phyloP scores from a whole-genome alignment of 371 early-diverging fungal genomes.

The Syncephalis plumigaleata region DNA sequence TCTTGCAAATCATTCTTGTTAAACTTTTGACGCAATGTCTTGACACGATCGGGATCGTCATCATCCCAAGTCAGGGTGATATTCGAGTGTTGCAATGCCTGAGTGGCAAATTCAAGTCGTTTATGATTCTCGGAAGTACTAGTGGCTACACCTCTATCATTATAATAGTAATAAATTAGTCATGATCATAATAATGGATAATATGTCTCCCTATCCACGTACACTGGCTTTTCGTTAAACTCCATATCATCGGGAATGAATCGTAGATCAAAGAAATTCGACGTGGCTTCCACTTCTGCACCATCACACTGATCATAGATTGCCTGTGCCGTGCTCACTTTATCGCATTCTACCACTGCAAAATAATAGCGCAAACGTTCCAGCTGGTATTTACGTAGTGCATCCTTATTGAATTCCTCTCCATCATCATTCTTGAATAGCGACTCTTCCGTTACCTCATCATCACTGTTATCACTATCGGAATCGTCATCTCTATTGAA shows the following conservation, averaged over 20 bases:
- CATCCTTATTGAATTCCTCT: slow-evolving; percentile 69
- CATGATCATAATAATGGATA: too few species aligned
- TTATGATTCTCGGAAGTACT: too few species aligned
- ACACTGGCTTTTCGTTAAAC: slow-evolving; percentile 47
- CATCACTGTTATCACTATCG: slow-evolving; percentile 16
- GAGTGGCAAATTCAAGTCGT: too few species aligned
- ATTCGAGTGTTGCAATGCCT: slow-evolving; percentile 83
- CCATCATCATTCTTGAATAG: slow-evolving; percentile 27
- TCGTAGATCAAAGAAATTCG: slow-evolving; percentile 92
- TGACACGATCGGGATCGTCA: slow-evolving; percentile 74
- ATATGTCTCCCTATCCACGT: too few species aligned
- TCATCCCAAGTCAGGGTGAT: slow-evolving; percentile 94
- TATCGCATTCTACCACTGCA: slow-evolving; percentile 86
- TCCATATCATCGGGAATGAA: slow-evolving; percentile 87
- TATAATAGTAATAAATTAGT: too few species aligned
- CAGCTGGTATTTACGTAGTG: slow-evolving; percentile 82
- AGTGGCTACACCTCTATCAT: too few species aligned
- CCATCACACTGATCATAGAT: slow-evolving; percentile 84
- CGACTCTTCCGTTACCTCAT: slow-evolving; percentile 19
- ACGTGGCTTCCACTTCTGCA: slow-evolving; percentile 82
- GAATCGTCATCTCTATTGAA: slow-evolving; percentile 23
- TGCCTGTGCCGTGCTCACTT: slow-evolving; percentile 59
- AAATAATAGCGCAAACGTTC: slow-evolving; percentile 89
- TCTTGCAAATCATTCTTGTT: slow-evolving; percentile 74
- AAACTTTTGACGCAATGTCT: slow-evolving; percentile 62